Evolutionary conservation across 2,329 filamentous ascomycete species (phyloP), one percentile per base, ranked within the genome.

Genomic region (Pseudogymnoascus sp.): DNA sequence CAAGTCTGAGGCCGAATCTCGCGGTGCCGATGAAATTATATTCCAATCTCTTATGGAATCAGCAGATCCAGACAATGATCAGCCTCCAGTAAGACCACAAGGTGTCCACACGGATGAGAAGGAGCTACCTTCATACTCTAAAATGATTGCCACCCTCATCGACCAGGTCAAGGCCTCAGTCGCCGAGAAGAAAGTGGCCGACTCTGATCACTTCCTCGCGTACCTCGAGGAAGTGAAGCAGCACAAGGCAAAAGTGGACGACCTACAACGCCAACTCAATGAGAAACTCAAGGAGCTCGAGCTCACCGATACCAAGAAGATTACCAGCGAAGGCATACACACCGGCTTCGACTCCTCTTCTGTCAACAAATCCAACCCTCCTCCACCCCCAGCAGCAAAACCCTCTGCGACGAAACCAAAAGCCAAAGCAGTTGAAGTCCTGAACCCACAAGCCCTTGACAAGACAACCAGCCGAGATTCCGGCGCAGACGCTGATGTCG

Each of bases 81-180:
- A 85, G 66, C 90, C 91, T 3, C 87, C 89, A 7, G 81, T 84
- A 60, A 81, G 89, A 23, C 92, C 92, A 1, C 87, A 87, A 67
- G 92, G 90, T 56, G 88, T 97, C 28, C 88, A 95, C 72, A 81
- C 82, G 44, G 82, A 91, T 62, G 86, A 88, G 69, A 84, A 89
- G 73, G 73, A 82, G 71, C 85, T 90, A 69, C 91, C 90, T 0
- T 89, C 87, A 12, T 99, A 96, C 73, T 94, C 91, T 40, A 91
- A 95, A 79, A 99, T 99, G 94, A 92, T 99, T 89, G 90, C 90
- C n/a, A 86, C 88, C n/a, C 77, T 99, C 70, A 83, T 97, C 18
- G 94, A 99, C 71, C 90, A 96, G 75, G 92, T 97, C 44, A 97
- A 96, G 76, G 67, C 66, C 71, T 82, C 84, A 76, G 86, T 90